A percentile compares a stretch with the other conserved stretches of the same genome.
These are phyloP conservation scores for Penicillium chermesinum DNA, from an alignment of 495 filamentous ascomycete genomes.

Conservation along the genomic window DNA sequence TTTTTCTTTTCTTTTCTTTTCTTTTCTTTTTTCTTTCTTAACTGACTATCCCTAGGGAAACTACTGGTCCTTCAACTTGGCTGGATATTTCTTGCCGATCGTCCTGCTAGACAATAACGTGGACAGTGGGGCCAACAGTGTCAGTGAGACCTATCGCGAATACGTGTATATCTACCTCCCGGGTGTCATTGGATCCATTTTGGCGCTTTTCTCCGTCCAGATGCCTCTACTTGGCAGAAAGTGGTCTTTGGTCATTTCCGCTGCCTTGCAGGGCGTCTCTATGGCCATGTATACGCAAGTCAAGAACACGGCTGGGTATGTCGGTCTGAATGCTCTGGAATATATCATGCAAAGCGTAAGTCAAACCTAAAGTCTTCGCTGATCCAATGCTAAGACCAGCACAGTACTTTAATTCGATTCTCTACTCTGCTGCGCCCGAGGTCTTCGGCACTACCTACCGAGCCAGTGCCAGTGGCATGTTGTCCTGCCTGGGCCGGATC, in stretches of 20 bases:
- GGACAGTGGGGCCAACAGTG: slow-evolving; percentile 7
- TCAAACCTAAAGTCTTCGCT: not conserved
- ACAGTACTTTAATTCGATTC: slow-evolving; percentile 8
- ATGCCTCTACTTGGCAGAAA: slow-evolving; percentile 33
- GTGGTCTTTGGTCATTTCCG: slow-evolving; percentile 24
- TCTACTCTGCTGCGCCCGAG: slow-evolving; percentile 8
- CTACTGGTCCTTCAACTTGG: slow-evolving; percentile 18
- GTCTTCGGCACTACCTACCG: slow-evolving; percentile 11
- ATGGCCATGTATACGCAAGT: slow-evolving; percentile 18
- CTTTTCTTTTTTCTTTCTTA: not conserved
- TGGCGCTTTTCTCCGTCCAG: slow-evolving; percentile 31
- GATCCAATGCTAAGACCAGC: no score
- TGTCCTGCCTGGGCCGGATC: slow-evolving; percentile 10
- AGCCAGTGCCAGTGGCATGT: slow-evolving; percentile 10
- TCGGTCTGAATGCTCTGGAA: slow-evolving; percentile 10
- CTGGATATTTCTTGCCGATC: slow-evolving; percentile 35
- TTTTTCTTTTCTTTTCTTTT: no score
- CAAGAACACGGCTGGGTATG: slow-evolving; percentile 10
- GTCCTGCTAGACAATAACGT: slow-evolving; percentile 36
- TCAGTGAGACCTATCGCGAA: slow-evolving; percentile 33
- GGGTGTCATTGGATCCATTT: slow-evolving; percentile 37
- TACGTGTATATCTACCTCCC: slow-evolving; percentile 44
- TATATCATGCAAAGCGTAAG: slow-evolving; percentile 13
- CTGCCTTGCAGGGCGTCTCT: slow-evolving; percentile 9
- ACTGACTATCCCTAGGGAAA: slow-evolving; percentile 4